These are phyloP conservation scores for Metschnikowia peoriensis DNA, from an alignment of 805 yeast genomes.

Conservation along the genomic window DNA sequence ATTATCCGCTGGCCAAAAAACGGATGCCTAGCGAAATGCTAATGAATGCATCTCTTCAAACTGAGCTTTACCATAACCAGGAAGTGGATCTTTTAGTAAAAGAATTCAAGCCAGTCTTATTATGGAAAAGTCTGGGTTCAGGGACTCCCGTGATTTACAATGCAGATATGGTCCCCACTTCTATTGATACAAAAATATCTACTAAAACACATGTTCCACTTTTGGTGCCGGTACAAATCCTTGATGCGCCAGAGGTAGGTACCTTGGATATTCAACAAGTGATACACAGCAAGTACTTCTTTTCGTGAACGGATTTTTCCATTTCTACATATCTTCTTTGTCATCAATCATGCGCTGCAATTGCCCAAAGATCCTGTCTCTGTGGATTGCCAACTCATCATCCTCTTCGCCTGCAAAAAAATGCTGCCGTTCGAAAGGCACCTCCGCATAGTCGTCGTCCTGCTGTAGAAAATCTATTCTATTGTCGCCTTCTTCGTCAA, in stretches of 20 bases:
- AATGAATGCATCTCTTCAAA: slow-evolving; percentile 9
- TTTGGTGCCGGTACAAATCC: slow-evolving; percentile 30
- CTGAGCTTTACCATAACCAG: slow-evolving; percentile 10
- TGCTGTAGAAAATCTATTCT: slow-evolving; percentile 24
- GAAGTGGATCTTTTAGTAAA: slow-evolving; percentile 17
- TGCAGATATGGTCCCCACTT: background rate
- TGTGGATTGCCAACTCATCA: slow-evolving; percentile 59
- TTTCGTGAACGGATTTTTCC: slow-evolving; percentile 23
- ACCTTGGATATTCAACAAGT: slow-evolving; percentile 32
- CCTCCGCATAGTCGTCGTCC: slow-evolving; percentile 11
- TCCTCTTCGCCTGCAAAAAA: slow-evolving; percentile 57
- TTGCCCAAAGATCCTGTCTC: slow-evolving; percentile 60
- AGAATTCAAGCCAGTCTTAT: slow-evolving; percentile 23
- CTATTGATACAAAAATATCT: background rate
- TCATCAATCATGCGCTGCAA: slow-evolving; percentile 56
- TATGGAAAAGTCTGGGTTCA: slow-evolving; percentile 12
- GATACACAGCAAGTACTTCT: slow-evolving; percentile 34
- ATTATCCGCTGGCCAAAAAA: slow-evolving; percentile 6
- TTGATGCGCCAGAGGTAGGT: slow-evolving; percentile 32
- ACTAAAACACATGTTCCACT: slow-evolving; percentile 23
- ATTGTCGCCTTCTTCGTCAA: slow-evolving; percentile 35
- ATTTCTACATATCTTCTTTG: background rate
- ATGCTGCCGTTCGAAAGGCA: slow-evolving; percentile 41
- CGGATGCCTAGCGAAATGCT: background rate
- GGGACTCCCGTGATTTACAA: slow-evolving; percentile 7